Base-by-base conservation (phyloP, 257 asterid species). In the Rehmannia glutinosa region DNA sequence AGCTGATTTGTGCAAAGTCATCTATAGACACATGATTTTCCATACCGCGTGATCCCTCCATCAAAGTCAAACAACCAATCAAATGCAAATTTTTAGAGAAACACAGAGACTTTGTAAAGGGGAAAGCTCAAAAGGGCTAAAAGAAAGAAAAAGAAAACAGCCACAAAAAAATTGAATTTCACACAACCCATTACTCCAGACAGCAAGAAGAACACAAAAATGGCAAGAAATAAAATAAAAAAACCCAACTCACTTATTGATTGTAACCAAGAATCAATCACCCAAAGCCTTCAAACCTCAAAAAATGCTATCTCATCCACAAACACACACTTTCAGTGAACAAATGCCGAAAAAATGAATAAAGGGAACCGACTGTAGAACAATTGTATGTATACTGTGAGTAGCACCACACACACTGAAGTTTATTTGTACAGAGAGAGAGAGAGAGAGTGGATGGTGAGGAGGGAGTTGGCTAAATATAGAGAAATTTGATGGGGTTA, bases 171-270 rank as follows among this genome's bases (percentile, higher is more conserved):
- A 4, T 33, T 52, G 33, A 19, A 56, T 23, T 9, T 6, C 43
- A 19, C 54, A 19, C 60, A 79, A 64, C 65, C 61, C 55, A 55
- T 52, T 4, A 55, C 51, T 68, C 41, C 49, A 76, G 12, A 56
- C 50, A 38, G 9, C 33, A 35, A 5, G 38, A 35, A 15, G 12
- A 30, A 15, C 56, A 25, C 8, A 36, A 19, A 42, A 12, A 66
- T 13, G 63, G 21, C 25, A 17, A 41, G 21, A 50, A 52, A 72
- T 5, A 4, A 38, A 17, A 15, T 47, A 47, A 17, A 1, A 57
- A 43, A 66, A 63, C 33, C 30, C 64, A 78, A 67, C 78, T 68
- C 60, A 82, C 90, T 83, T 75, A 27, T 66, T 58, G 71, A 67
- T 68, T 36, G 32, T 45, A 66, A 68, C 69, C 79, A 70, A 69